Evolutionary conservation across 2,329 filamentous ascomycete species (phyloP), one percentile per base, ranked within the genome.

Genomic region (Stromatinia cepivora): DNA sequence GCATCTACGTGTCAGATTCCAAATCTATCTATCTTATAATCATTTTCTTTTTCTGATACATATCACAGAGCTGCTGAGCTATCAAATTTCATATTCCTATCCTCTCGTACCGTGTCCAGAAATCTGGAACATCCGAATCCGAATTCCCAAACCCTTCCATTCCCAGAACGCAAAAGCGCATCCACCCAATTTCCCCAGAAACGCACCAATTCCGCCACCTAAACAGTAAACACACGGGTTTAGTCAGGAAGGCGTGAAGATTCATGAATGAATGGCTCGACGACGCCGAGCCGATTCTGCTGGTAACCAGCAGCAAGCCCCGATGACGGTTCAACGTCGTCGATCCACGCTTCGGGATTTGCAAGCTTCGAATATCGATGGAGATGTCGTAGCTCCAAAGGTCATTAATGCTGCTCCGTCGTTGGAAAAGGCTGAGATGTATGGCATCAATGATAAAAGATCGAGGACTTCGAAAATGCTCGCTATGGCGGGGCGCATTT

Each of bases 321-420:
- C 54, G 13, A 67, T 56, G 68, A 59, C 53, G 25, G 81, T 81
- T 79, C 77, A 76, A 81, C 80, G 82, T 73, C 80, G 82, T 78
- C 81, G 82, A 73, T 81, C 82, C 72, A 81, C 79, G 71, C 75
- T 82, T 71, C 81, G 81, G 78, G 82, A 84, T 66, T 72, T 79
- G 5, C 76, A 79, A 75, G 79, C 80, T 73, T 80, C 82, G 70
- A 59, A 67, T 39, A 73, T 78, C 70, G 79, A 81, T 78, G 79
- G 79, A 72, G 78, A 76, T 72, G 71, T 77, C 72, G 78, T 77
- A 75, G 81, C 76, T 71, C 84, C 80, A 22, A 84, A 85, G 76
- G 82, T 85, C 69, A 86, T 86, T 77, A 84, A 86, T 76, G 84
- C 84, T 69, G 83, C 80, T 50, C 83, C 84, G 45, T 84, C 84